These are phyloP conservation scores for Delonix regia DNA, from an alignment of 306 rosid species.

Conservation along the genomic window DNA sequence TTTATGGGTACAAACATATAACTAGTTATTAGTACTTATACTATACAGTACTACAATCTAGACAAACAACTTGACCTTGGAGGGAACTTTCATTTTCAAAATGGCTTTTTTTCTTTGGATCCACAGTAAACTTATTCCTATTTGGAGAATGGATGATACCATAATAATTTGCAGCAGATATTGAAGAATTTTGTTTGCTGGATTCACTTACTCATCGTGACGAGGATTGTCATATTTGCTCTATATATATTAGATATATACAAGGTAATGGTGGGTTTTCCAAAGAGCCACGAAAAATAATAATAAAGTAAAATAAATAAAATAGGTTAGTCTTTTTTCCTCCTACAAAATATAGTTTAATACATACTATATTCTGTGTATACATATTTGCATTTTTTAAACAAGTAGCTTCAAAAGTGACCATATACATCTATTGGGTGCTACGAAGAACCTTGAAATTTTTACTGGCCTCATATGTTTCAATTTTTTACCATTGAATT, in stretches of 20 bases:
- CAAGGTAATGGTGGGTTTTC: background rate
- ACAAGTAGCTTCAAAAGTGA: background rate
- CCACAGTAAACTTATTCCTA: too few species aligned
- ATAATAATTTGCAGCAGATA: background rate
- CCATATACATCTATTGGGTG: background rate
- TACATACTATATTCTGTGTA: constrained; percentile 13
- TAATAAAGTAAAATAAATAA: too few species aligned
- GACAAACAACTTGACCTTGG: background rate
- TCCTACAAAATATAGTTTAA: too few species aligned
- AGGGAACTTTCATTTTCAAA: too few species aligned
- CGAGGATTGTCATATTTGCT: background rate
- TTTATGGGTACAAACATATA: background rate
- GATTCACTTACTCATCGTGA: background rate
- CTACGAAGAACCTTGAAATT: constrained; percentile 7
- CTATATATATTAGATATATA: background rate
- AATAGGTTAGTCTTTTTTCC: too few species aligned
- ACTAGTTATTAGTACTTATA: background rate
- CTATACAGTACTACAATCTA: background rate
- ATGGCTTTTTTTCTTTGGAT: too few species aligned
- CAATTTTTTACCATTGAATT: constrained; percentile 19
- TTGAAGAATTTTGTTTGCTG: background rate
- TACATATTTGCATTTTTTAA: background rate
- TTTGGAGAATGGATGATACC: too few species aligned
- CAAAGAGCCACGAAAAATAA: constrained; percentile 18
- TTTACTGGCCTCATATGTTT: background rate